These are phyloP conservation scores for Pyrenochaeta sp. DNA, from an alignment of 2,329 filamentous ascomycete species.

Conservation along the genomic window DNA sequence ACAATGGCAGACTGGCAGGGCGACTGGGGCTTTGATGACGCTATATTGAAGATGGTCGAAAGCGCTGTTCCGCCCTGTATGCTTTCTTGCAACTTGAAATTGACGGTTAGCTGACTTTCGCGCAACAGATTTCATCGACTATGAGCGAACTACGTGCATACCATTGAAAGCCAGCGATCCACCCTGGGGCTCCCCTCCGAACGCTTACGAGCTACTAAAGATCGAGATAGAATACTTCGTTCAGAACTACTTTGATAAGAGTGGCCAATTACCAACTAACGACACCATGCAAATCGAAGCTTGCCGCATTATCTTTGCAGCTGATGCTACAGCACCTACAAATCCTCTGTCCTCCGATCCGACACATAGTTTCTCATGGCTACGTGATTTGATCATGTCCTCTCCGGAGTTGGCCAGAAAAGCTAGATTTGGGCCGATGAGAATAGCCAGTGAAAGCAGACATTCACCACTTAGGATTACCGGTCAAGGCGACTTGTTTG, in stretches of 20 bases:
- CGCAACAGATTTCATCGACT: constrained; percentile 28
- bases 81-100: not conserved
- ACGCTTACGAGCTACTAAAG: constrained; percentile 36
- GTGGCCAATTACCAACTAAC: constrained; percentile 27
- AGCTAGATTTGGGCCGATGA: constrained; percentile 31
- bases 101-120: not conserved
- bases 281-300: constrained; percentile 35
- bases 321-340: constrained; percentile 17
- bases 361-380: constrained; percentile 24
- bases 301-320: constrained; percentile 38
- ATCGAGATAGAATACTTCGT: constrained; percentile 33
- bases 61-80: constrained; percentile 34
- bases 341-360: not conserved
- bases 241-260: constrained; percentile 30
- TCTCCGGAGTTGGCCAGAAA: constrained; percentile 21
- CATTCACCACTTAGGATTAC: constrained; percentile 19
- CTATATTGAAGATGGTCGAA: constrained; percentile 18
- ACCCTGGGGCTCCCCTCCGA: constrained; percentile 30
- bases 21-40: constrained; percentile 34
- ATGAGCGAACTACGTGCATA: constrained; percentile 26
- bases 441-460: constrained; percentile 25
- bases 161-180: constrained; percentile 32
- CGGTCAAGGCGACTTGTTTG: constrained; percentile 30
- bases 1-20: constrained; percentile 39
- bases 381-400: constrained; percentile 36